Base-by-base conservation (phyloP, 192 early-diverging fungal genomes). In the Coemansia sp. region DNA sequence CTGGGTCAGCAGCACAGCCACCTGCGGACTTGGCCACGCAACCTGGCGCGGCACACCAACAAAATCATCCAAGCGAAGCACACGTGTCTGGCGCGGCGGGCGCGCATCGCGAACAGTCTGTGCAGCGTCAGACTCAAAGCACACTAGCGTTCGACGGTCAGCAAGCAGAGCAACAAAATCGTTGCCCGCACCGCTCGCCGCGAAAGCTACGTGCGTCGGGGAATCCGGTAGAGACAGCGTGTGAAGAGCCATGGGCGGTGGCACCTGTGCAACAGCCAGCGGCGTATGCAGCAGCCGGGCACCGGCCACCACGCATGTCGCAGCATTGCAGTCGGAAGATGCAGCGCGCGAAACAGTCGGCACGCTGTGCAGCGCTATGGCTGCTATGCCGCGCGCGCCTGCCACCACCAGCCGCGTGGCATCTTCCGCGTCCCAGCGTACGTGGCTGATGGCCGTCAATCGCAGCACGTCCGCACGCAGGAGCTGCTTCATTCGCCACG, bases 401-500 rank as follows among this genome's bases (percentile, higher is more conserved):
- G 85, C 66, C 21, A 90, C 58, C 68, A 94, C 86, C 7, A 93
- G 71, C 4, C 70, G 38, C 38, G 91, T 61, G 1, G 94, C 76
- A 24, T 73, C 65, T 64, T 95, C 95, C 7, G 86, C 65, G 76
- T 97, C 94, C 96, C 96, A 98, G 22, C 78, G 59, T 9, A 94
- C 69, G 3, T 68, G 67, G n/a, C 62, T 76, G 22, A 81, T 65
- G 7, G 85, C 64, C 18, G 76, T 12, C 26, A 25, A 71, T 14
- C 75, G 76, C 24, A 62, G 54, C 0, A 31, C 60, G 3, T 71
- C 60, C 5, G 84, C 60, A 0, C 81, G 68, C 18, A 96, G 81
- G 56, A 96, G 89, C 76, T 96, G 94, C 74, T 94, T 94, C 56
- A 97, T 59, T 66, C 97, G 97, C 90, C 93, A 99, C 71, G 96